Percentiles rank a stretch among this genome's conserved stretches.
Evolutionary conservation across 139 green algal species (phyloP).

Genomic region (Volvox reticuliferus): DNA sequence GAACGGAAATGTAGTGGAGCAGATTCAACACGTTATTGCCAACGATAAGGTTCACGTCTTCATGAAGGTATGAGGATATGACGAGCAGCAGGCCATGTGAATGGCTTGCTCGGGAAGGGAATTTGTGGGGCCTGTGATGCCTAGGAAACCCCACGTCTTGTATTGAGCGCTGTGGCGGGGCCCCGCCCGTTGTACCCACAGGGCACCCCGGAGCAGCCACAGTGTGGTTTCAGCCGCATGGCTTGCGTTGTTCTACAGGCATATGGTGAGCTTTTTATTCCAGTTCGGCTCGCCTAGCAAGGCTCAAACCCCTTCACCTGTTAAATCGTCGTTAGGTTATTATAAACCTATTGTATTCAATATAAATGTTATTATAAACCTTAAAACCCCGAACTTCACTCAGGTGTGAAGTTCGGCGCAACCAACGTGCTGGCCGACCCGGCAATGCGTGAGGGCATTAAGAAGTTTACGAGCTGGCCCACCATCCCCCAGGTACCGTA

Average conservation of each 20-base stretch:
- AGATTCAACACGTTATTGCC: conserved; percentile 72
- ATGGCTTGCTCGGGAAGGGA: too few species aligned
- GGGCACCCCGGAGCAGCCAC: conserved; percentile 80
- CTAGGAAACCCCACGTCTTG: too few species aligned
- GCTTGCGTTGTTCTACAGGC: conserved; percentile 88
- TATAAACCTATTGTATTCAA: too few species aligned
- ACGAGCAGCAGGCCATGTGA: too few species aligned
- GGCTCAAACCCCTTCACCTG: neutral
- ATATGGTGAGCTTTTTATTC: conserved; percentile 76
- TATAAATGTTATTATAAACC: too few species aligned
- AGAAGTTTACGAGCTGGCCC: conserved; percentile 94
- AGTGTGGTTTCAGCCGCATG: conserved; percentile 96
- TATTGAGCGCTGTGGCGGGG: too few species aligned
- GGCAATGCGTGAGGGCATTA: conserved; percentile 92
- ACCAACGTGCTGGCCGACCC: conserved; percentile 92
- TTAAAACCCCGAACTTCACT: too few species aligned
- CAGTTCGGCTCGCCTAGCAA: neutral
- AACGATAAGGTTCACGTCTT: conserved; percentile 94
- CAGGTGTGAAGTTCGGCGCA: conserved; percentile 85
- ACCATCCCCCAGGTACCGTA: conserved; percentile 91
- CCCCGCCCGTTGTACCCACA: neutral
- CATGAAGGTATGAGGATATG: conserved; percentile 86
- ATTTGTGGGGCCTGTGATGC: too few species aligned
- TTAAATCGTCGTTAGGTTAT: too few species aligned
- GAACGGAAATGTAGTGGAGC: neutral